Percentiles rank a stretch among this genome's conserved stretches.
Evolutionary conservation across 352 stramenopile species (phyloP).

Genomic region (Phytophthora tubulina): DNA sequence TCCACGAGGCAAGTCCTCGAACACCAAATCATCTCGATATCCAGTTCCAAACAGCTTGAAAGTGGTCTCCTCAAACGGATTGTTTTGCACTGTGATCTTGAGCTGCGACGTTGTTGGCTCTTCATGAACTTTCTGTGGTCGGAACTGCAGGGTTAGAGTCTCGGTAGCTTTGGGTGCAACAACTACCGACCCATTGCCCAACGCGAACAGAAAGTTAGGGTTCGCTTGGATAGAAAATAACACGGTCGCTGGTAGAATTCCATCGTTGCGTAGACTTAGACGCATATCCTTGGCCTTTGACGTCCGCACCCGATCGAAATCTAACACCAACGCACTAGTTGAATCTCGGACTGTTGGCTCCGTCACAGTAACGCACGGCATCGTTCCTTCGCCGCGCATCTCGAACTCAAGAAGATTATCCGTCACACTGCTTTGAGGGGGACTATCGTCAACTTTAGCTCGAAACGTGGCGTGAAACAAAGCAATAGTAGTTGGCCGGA

Average conservation of each 20-base stretch:
- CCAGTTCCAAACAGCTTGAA: slow-evolving; percentile 77
- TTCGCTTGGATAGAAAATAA: slow-evolving; percentile 90
- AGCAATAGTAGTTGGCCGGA: slow-evolving; percentile 90
- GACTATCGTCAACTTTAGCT: slow-evolving; percentile 87
- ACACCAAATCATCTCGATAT: slow-evolving; percentile 87
- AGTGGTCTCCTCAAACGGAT: slow-evolving; percentile 89
- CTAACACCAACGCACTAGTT: slow-evolving; percentile 69
- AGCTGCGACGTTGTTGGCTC: slow-evolving; percentile 60
- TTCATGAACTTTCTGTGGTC: slow-evolving; percentile 80
- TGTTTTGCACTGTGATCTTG: slow-evolving; percentile 92
- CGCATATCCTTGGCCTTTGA: slow-evolving; percentile 75
- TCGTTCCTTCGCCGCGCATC: slow-evolving; percentile 91
- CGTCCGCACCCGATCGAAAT: slow-evolving; percentile 84
- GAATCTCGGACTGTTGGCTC: slow-evolving; percentile 79
- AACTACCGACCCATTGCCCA: slow-evolving; percentile 81
- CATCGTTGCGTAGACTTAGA: slow-evolving; percentile 91
- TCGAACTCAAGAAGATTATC: slow-evolving; percentile 88
- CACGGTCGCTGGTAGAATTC: slow-evolving; percentile 92
- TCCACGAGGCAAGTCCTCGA: slow-evolving; percentile 87
- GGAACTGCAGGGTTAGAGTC: slow-evolving; percentile 82
- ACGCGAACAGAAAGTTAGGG: slow-evolving; percentile 75
- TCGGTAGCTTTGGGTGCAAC: slow-evolving; percentile 74
- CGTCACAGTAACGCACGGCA: slow-evolving; percentile 92
- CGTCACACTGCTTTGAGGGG: slow-evolving; percentile 30
- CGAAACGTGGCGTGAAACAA: slow-evolving; percentile 85